phyloP scores from a whole-genome alignment of 306 rosid genomes.

The Betula pendula region DNA sequence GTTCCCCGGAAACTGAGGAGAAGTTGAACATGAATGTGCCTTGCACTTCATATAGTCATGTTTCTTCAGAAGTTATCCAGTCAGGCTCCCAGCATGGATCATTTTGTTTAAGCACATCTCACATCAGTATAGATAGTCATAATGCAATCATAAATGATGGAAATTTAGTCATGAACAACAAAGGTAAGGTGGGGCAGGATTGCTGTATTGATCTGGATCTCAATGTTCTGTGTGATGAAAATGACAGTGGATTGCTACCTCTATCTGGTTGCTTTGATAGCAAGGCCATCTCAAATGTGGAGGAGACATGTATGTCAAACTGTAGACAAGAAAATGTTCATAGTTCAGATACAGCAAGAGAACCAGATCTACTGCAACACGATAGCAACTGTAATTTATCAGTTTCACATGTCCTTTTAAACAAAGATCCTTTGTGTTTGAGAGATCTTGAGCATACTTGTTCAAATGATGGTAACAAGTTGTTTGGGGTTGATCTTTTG shows the following conservation, averaged over 20 bases:
- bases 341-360: constrained; percentile 27
- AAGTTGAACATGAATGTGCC: constrained; percentile 45
- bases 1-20: constrained; percentile 39
- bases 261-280: constrained; percentile 33
- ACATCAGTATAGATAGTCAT: constrained; percentile 43
- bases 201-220: constrained; percentile 59
- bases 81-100: constrained; percentile 50
- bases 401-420: constrained; percentile 16
- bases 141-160: constrained; percentile 23
- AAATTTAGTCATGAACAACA: constrained; percentile 27
- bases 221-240: constrained; percentile 43
- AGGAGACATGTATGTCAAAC: constrained; percentile 25
- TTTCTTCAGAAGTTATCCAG: constrained; percentile 63
- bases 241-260: constrained; percentile 35
- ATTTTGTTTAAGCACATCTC: constrained; percentile 39
- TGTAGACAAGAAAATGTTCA: constrained; percentile 24
- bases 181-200: constrained; percentile 39
- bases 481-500: constrained; percentile 45
- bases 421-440: constrained; percentile 37
- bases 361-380: constrained; percentile 35
- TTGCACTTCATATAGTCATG: constrained; percentile 46
- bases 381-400: constrained; percentile 27
- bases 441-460: constrained; percentile 31
- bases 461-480: constrained; percentile 42
- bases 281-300: constrained; percentile 37